Evolutionary conservation across 306 rosid species (phyloP).

Genomic region (Quercus ilex): DNA sequence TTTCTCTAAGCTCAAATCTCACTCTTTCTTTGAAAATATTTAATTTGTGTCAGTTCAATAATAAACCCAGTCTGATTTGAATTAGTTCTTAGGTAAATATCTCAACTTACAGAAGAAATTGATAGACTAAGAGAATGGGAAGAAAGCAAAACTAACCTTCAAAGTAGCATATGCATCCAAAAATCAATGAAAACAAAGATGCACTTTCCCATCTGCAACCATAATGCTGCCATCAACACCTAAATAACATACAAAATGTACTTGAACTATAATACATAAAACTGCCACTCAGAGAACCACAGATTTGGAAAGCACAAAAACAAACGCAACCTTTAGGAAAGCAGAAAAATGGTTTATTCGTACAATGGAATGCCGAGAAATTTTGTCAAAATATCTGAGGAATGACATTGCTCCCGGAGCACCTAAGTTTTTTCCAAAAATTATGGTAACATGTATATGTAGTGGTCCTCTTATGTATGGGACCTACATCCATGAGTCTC

Average conservation of each 20-base stretch:
- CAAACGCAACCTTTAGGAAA: neutral
- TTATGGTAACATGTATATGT: too few species aligned
- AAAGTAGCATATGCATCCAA: conserved; percentile 70
- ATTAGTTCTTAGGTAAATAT: neutral
- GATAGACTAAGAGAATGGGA: neutral
- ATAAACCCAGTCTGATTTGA: neutral
- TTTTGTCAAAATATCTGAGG: conserved; percentile 69
- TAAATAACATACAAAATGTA: conserved; percentile 24
- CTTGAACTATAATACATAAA: conserved; percentile 12
- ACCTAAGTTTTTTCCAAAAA: too few species aligned
- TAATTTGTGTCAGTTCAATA: neutral
- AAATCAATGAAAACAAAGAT: conserved; percentile 59
- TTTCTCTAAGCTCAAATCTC: too few species aligned
- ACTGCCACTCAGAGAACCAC: neutral
- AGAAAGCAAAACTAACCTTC: conserved; percentile 58
- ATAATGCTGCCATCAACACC: conserved; percentile 47
- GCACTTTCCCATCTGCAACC: conserved; percentile 86
- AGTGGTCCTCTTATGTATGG: too few species aligned
- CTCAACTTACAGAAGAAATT: conserved; percentile 1
- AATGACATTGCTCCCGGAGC: conserved; percentile 14
- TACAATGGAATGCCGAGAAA: conserved; percentile 66
- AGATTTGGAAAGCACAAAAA: conserved; percentile 9
- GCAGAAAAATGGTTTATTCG: conserved; percentile 1
- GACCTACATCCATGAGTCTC: too few species aligned
- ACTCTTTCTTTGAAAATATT: too few species aligned